Base-by-base conservation (phyloP, 2,329 filamentous ascomycete genomes). In the Coniochaeta prunicola region DNA sequence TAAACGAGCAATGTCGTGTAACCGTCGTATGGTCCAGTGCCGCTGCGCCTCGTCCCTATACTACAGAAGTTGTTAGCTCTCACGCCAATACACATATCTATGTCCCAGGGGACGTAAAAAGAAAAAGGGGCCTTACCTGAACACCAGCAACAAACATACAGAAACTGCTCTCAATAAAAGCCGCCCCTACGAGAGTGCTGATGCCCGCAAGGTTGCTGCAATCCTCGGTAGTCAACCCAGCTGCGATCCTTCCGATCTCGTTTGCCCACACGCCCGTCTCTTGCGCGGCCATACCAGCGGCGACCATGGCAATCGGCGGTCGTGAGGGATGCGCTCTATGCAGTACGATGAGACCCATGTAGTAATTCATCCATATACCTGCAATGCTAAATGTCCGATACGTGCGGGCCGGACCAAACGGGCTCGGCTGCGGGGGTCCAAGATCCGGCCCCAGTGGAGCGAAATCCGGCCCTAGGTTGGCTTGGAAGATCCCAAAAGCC, bases 321-420 rank as follows among this genome's bases (percentile, higher is more conserved):
- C 97, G 97, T 26, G 83, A 84, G 0, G 94, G 94, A 65, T 97
- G 92, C 1, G 87, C 81, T 34, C 94, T 83, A 60, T 93, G 79
- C n/a, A 94, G 81, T 58, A 92, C 81, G 59, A 97, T 93, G 53
- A 91, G 80, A 0, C 88, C 87, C 79, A 93, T 90, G 72, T 96
- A 89, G 70, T 90, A 92, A 63, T 92, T 88, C 68, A 90, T 86
- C 91, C 92, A 96, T 24, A 97, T 80, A 34, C 90, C 88, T 2
- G 90, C 90, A 62, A 97, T 89, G n/a, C 88, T 87, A 70, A 91
- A 93, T 1, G 90, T 93, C 31, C 90, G 84, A 69, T 96, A 97
- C 63, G 91, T 86, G 7, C 92, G 75, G 0, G 90, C 88, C 2
- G 85, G 82, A 0, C 94, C 93, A 68, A 97, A 99, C 0, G 93